phyloP scores from a whole-genome alignment of 2,329 filamentous ascomycete species.

The Fusarium torreyae region DNA sequence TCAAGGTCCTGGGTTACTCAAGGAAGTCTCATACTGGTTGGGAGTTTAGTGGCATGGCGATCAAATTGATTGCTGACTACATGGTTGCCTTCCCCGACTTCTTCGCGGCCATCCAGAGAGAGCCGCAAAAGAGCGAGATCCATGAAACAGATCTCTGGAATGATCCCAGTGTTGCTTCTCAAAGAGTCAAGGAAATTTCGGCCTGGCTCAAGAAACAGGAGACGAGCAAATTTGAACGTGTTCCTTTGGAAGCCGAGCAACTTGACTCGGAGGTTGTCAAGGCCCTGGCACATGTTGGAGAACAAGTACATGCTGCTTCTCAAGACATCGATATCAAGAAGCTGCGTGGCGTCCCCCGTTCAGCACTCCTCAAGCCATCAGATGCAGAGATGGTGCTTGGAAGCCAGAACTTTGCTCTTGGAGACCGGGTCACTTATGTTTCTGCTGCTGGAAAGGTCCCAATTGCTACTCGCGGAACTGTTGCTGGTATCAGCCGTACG shows the following conservation, averaged over 20 bases:
- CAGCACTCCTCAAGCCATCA: conserved; percentile 90
- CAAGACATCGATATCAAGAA: conserved; percentile 74
- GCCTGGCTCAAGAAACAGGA: conserved; percentile 94
- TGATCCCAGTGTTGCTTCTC: conserved; percentile 76
- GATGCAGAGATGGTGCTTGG: conserved; percentile 95
- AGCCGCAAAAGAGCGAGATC: conserved; percentile 88
- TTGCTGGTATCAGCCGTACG: conserved; percentile 94
- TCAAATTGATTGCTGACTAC: conserved; percentile 86
- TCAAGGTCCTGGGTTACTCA: conserved; percentile 96
- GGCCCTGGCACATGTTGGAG: conserved; percentile 82
- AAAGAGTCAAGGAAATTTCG: conserved; percentile 92
- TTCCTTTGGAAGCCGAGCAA: conserved; percentile 97
- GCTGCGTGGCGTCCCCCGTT: conserved; percentile 85
- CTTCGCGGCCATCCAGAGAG: conserved; percentile 87
- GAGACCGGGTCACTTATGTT: conserved; percentile 93
- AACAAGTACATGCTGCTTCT: conserved; percentile 69
- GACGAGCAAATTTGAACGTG: conserved; percentile 91
- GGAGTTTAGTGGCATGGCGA: conserved; percentile 92
- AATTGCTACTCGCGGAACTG: conserved; percentile 90
- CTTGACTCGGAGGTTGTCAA: conserved; percentile 92
- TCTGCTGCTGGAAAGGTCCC: conserved; percentile 95
- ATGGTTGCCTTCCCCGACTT: conserved; percentile 97
- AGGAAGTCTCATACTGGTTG: conserved; percentile 88
- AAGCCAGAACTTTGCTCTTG: conserved; percentile 85
- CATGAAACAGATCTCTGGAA: conserved; percentile 90